Evolutionary conservation across 352 stramenopile species (phyloP), one percentile per base, ranked within the genome.

Genomic region (Phytopythium sindhum): DNA sequence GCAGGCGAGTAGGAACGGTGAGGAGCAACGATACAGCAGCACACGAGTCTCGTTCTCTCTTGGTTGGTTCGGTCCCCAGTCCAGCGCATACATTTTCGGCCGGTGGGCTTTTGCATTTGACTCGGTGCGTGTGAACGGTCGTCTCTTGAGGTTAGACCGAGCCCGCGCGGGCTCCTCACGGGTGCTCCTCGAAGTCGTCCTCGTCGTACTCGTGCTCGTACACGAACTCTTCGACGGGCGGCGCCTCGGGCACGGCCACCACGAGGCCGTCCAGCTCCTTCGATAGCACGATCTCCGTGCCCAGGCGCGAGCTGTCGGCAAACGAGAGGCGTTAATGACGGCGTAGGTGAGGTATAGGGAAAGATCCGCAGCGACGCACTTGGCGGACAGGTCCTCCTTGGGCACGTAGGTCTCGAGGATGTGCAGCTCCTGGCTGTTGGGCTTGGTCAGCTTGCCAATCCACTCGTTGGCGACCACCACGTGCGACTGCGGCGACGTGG

Each of bases 161-260:
- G 42, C 23, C 12, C 48, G 26, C 12, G 23, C 45, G 11, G 42
- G 19, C 48, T 6, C 26, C 52, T 78, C 74, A 76, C 24, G 68
- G 64, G 12, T 88, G 61, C 44, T 90, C 73, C 15, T 91, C 80
- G 63, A 89, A 83, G 66, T 84, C 72, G 56, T 94, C 83, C 65
- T 95, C 86, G 31, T 96, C 88, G 69, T 89, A 96, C 73, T 94
- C 78, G 69, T 96, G 87, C 35, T 80, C 73, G 74, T 96, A 96
- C 70, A 78, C 57, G 73, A 90, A 96, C 39, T 77, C 91, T 68
- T 95, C 86, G 44, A 95, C 80, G 28, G 86, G 88, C 35, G 85
- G 83, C 39, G 82, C 82, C 71, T 96, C 88, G 6, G 88, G 88
- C 61, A 96, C 88, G 24, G 85, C 86, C 65, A 96, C 84, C 29